Base-by-base conservation (phyloP, 768 basidiomycete species). In the Tulasnella sp. region DNA sequence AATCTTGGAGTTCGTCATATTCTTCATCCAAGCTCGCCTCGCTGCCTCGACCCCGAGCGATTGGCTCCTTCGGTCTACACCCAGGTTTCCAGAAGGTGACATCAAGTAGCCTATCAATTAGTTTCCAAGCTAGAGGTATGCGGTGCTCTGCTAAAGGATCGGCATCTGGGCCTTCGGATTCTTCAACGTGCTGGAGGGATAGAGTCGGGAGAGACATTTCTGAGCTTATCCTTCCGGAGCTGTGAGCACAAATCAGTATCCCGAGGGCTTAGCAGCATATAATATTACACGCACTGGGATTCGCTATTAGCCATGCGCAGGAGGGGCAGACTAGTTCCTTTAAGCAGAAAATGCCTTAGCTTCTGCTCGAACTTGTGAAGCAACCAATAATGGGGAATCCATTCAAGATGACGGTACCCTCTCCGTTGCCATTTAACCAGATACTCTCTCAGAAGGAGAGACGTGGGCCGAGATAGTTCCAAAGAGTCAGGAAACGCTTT, bases 341-440 rank as follows among this genome's bases (percentile, higher is more conserved):
- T 69, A 7, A 63, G 57, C 33, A 92, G 67, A 66, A 93, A 96
- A 61, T 85, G 75, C 57, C 81, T 83, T 53, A 95, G 66, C 61
- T 81, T 86, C 9, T 64, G 60, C n/a, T 66, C 61, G 45, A 76
- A 70, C n/a, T 75, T 79, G 8, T 81, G 75, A 27, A 79, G 68
- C 1, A 95, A 69, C 89, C 89, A 96, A 70, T 83, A 79, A 59
- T 96, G 91, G 27, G 89, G 83, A 1, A 95, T 89, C 91, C 91
- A 96, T 62, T 83, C 74, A 9, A 76, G 67, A 37, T 82, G 76
- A 22, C 54, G 70, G 64, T 85, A 96, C 57, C 89, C 86, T 39
- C 82, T 68, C 34, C 72, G 78, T 7, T 65, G 64, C 89, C 90
- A 96, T 63, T 96, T 96, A 49, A 96, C 78, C 10, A 96, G 77